phyloP scores from a whole-genome alignment of 2,329 filamentous ascomycete genomes.

The Cercospora sesami region DNA sequence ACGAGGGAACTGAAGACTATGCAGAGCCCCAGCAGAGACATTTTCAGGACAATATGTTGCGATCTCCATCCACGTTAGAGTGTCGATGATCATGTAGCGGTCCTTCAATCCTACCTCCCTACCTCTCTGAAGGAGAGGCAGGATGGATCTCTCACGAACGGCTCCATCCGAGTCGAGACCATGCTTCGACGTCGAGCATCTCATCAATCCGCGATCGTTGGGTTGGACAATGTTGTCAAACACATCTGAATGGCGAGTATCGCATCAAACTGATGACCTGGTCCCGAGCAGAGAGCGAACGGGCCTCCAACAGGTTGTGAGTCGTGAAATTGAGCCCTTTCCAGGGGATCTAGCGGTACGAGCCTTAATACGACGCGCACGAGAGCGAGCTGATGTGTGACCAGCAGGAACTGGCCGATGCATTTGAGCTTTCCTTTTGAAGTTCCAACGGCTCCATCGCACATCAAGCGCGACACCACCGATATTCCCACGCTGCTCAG shows the following conservation, averaged over 20 bases:
- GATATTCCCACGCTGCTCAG: neutral
- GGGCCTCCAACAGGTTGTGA: neutral
- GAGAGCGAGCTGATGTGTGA: neutral
- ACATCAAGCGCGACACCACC: too few relatives aligned
- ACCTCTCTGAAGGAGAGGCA: neutral
- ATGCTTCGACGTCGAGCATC: neutral
- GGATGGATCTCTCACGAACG: neutral
- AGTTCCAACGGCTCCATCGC: too few relatives aligned
- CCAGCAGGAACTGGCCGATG: neutral
- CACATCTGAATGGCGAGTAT: neutral
- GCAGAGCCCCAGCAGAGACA: neutral
- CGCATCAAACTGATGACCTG: accelerated
- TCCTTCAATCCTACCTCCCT: neutral
- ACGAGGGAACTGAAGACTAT: neutral
- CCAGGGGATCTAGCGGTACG: neutral
- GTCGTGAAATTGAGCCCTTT: neutral
- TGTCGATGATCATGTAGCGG: neutral
- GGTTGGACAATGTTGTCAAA: neutral
- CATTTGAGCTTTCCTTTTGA: neutral
- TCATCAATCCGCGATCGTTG: neutral
- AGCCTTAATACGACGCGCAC: neutral
- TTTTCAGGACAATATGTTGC: neutral
- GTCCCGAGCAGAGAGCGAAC: neutral
- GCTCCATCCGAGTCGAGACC: neutral
- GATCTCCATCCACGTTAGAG: neutral